These are phyloP conservation scores for Shiraia bambusicola DNA, from an alignment of 2,329 filamentous ascomycete genomes.

Conservation along the genomic window DNA sequence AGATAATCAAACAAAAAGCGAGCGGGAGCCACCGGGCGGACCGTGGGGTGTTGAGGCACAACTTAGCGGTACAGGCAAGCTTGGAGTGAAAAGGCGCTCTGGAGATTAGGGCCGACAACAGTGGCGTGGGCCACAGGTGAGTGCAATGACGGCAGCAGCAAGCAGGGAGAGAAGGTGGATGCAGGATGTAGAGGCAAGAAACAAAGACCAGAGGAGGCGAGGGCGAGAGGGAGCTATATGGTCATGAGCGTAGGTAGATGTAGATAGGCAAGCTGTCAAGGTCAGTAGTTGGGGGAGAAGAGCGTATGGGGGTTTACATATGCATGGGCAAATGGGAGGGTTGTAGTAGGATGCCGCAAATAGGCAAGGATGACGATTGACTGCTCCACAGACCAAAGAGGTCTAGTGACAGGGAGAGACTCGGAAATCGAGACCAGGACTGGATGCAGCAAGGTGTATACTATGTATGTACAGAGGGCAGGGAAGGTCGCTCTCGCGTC, in stretches of 20 bases:
- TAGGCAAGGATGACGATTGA: slow-evolving; percentile 37
- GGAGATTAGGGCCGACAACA: slow-evolving; percentile 20
- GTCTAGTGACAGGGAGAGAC: slow-evolving; percentile 30
- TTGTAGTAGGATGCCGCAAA: slow-evolving; percentile 32
- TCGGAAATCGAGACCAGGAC: slow-evolving; percentile 34
- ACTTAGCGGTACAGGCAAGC: slow-evolving; percentile 13
- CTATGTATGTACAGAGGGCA: slow-evolving; percentile 15
- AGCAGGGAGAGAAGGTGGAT: slow-evolving; percentile 18
- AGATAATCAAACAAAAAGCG: no score
- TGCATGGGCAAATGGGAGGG: slow-evolving; percentile 29
- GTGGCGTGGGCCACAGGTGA: slow-evolving; percentile 28
- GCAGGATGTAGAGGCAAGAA: no score
- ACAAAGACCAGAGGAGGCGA: slow-evolving; percentile 16
- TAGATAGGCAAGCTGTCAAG: slow-evolving; percentile 28
- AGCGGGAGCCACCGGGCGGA: slow-evolving; percentile 19
- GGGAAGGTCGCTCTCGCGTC: slow-evolving; percentile 36
- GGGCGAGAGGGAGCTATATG: slow-evolving; percentile 35
- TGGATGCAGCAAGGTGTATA: slow-evolving; percentile 30
- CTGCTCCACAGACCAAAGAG: slow-evolving; percentile 33
- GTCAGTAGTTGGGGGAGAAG: slow-evolving; percentile 30
- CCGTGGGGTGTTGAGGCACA: slow-evolving; percentile 23
- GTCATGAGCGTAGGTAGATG: slow-evolving; percentile 35
- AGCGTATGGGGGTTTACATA: slow-evolving; percentile 41
- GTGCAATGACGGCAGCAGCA: slow-evolving; percentile 20
- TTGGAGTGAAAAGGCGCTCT: slow-evolving; percentile 17